phyloP scores from a whole-genome alignment of 192 early-diverging fungal species.

The Podila verticillata region DNA sequence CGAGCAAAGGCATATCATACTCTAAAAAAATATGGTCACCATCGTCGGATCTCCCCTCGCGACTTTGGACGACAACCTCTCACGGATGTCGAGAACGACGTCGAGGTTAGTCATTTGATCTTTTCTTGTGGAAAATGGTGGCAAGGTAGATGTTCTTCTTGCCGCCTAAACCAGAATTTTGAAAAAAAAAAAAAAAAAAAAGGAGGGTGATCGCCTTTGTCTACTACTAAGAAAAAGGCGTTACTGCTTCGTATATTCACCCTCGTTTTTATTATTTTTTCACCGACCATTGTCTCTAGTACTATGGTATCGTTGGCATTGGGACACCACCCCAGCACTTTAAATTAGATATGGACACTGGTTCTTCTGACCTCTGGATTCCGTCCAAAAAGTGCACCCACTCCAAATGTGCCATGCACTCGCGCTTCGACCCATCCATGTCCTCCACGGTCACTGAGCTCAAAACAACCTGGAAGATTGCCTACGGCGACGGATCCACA shows the following conservation, averaged over 20 bases:
- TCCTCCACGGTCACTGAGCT: constrained; percentile 35
- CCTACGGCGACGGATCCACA: constrained; percentile 57
- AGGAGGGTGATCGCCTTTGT: neutral
- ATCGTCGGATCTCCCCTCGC: constrained; percentile 19
- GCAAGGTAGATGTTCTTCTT: neutral
- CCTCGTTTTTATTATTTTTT: neutral
- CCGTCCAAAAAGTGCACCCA: constrained; percentile 34
- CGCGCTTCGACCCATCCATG: constrained; percentile 18
- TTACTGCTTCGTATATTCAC: neutral
- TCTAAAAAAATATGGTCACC: constrained; percentile 42
- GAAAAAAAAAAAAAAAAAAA: neutral
- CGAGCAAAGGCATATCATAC: constrained; percentile 27
- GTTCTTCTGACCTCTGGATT: constrained; percentile 78
- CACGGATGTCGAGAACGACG: constrained; percentile 52
- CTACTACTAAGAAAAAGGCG: neutral
- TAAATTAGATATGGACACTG: constrained; percentile 78
- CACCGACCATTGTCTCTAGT: constrained; percentile 44
- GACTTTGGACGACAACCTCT: constrained; percentile 43
- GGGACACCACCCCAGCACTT: constrained; percentile 75
- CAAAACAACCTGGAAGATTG: constrained; percentile 46
- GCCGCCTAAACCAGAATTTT: neutral
- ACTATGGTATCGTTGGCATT: constrained; percentile 71
- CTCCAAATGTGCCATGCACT: constrained; percentile 17
- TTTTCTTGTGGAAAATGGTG: too few species aligned
- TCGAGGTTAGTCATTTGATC: constrained; percentile 23